Conservation (phyloP, 345 rosid genomes). For the Gossypium australe region DNA sequence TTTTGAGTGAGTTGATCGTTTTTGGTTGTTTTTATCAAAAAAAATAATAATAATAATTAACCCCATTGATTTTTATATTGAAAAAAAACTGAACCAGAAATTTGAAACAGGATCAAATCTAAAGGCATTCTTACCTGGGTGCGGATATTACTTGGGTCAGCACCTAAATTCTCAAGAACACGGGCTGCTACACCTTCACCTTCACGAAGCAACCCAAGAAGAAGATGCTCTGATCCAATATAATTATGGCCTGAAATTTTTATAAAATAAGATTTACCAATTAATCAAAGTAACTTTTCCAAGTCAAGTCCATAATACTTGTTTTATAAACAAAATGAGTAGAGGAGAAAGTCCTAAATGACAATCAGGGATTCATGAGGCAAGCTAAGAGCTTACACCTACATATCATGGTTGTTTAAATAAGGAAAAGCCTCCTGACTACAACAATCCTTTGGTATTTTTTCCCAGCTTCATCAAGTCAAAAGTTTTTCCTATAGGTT, state of each 20-base stretch:
- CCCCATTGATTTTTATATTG: not conserved
- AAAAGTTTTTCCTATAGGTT: not conserved
- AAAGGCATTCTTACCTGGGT: constrained; percentile 57
- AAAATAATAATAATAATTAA: too few species aligned
- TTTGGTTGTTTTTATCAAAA: too few species aligned
- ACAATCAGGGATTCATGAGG: not conserved
- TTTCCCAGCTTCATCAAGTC: not conserved
- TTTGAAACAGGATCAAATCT: not conserved
- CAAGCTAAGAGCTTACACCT: not conserved
- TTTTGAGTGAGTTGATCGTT: too few species aligned
- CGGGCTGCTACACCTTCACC: constrained; percentile 99
- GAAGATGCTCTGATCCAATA: constrained; percentile 98
- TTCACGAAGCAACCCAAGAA: constrained; percentile 92
- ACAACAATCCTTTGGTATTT: not conserved
- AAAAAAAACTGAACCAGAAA: not conserved
- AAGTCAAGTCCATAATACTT: not conserved
- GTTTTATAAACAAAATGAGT: not conserved
- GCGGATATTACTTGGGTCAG: constrained; percentile 86
- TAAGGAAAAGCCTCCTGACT: not conserved
- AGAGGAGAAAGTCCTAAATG: not conserved
- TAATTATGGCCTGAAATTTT: constrained; percentile 79
- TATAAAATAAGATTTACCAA: constrained; percentile 1
- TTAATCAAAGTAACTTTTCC: not conserved
- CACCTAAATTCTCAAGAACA: constrained; percentile 92
- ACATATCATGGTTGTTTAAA: not conserved